phyloP scores from a whole-genome alignment of 2,329 filamentous ascomycete genomes.

The Sporothrix mexicana region DNA sequence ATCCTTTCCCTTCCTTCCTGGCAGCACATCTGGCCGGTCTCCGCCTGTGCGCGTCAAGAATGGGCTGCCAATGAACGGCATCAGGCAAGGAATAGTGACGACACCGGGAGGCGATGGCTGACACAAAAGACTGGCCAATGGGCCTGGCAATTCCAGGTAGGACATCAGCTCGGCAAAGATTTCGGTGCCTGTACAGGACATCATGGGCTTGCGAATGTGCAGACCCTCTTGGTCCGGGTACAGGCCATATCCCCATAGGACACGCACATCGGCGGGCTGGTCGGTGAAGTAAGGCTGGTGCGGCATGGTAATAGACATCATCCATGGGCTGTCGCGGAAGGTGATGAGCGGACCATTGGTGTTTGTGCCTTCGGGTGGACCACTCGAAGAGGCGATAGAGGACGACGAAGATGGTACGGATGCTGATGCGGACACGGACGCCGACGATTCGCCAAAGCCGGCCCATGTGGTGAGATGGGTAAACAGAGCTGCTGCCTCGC shows the following conservation, averaged over 20 bases:
- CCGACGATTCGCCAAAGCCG: constrained; percentile 33
- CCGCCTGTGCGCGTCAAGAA: constrained; percentile 43
- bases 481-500: constrained; percentile 43
- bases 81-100: constrained; percentile 46
- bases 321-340: constrained; percentile 48
- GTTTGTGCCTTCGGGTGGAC: constrained; percentile 24
- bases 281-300: constrained; percentile 47
- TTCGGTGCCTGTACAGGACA: constrained; percentile 46
- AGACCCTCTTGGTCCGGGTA: constrained; percentile 44
- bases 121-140: not conserved
- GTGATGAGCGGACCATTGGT: constrained; percentile 43
- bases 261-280: constrained; percentile 44
- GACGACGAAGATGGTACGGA: too few relatives aligned
- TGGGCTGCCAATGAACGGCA: constrained; percentile 46
- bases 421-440: too few relatives aligned
- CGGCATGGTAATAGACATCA: constrained; percentile 48
- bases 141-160: constrained; percentile 44
- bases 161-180: constrained; percentile 46
- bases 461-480: constrained; percentile 39
- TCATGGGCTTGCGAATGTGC: constrained; percentile 47
- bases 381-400: too few relatives aligned
- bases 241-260: constrained; percentile 48
- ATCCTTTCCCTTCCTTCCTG: constrained; percentile 34
- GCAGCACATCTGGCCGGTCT: constrained; percentile 47
- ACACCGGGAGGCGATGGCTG: constrained; percentile 20